Conservation (phyloP, 2,329 filamentous ascomycete genomes). For the Penicillium sp. region DNA sequence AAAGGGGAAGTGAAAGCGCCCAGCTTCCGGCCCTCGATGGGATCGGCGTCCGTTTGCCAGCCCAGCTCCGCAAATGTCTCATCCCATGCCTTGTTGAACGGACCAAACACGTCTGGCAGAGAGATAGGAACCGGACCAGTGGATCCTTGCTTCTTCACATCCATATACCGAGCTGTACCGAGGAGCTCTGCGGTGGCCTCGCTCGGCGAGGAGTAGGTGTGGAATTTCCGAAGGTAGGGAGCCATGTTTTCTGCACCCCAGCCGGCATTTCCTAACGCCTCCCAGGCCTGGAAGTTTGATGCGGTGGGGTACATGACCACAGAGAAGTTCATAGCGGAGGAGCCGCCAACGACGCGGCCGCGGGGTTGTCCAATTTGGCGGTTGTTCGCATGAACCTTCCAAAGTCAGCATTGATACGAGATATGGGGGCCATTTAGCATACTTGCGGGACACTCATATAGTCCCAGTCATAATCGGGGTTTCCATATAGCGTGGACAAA, state of each 20-base stretch:
- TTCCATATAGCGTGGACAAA: conserved; percentile 15
- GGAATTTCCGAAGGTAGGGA: conserved; percentile 53
- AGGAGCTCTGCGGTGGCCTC: conserved; percentile 16
- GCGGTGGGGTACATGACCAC: conserved; percentile 21
- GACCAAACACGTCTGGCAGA: conserved; percentile 34
- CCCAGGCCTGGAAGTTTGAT: conserved; percentile 50
- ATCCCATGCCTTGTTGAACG: conserved; percentile 25
- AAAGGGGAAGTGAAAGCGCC: conserved; percentile 41
- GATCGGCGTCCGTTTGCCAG: conserved; percentile 26
- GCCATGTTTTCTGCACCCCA: conserved; percentile 49
- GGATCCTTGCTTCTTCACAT: conserved; percentile 14
- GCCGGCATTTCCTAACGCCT: conserved; percentile 46
- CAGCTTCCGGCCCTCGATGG: conserved; percentile 39
- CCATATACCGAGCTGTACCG: conserved; percentile 18
- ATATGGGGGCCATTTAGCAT: background rate
- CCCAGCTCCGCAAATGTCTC: conserved; percentile 22
- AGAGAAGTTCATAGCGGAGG: conserved; percentile 48
- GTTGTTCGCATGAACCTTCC: conserved; percentile 29
- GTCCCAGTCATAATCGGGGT: conserved; percentile 29
- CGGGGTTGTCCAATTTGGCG: conserved; percentile 46
- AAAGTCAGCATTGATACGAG: background rate
- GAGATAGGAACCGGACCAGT: conserved; percentile 22
- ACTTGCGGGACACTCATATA: conserved; percentile 29
- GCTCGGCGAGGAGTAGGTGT: conserved; percentile 28
- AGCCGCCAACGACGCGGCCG: conserved; percentile 53